A percentile compares a stretch with the other conserved stretches of the same genome.
Conservation (phyloP, 228 moss, liverwort and hornwort species). For the Sphagnum fallax region DNA sequence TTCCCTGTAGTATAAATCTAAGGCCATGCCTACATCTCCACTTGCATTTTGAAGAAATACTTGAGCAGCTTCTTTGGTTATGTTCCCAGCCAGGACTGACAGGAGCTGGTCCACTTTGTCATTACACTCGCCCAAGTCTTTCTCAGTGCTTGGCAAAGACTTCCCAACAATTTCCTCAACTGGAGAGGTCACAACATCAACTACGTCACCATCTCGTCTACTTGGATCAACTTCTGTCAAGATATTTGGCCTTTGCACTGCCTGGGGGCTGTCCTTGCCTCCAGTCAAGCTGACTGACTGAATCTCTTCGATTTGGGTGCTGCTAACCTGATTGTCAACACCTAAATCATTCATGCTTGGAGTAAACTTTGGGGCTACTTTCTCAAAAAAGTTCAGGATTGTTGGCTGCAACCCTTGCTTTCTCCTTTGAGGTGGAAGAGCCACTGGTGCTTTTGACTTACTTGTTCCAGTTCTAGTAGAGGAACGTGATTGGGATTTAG, state of each 20-base stretch:
- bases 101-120: conserved; percentile 71
- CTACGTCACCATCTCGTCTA: not conserved
- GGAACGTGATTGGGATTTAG: conserved; percentile 15
- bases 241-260: not conserved
- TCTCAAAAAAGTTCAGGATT: conserved; percentile 72
- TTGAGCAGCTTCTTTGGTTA: conserved; percentile 43
- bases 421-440: conserved; percentile 25
- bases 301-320: not conserved
- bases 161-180: conserved; percentile 6
- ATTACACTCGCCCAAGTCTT: conserved; percentile 24
- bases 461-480: conserved; percentile 29
- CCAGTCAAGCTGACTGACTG: not conserved
- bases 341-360: conserved; percentile 4
- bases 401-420: conserved; percentile 59
- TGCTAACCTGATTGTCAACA: conserved; percentile 9
- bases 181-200: too few relatives aligned
- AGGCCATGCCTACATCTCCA: conserved; percentile 64
- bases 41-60: conserved; percentile 41
- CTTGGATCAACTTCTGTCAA: not conserved
- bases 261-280: not conserved
- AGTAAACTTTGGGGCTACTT: conserved; percentile 15
- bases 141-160: conserved; percentile 2
- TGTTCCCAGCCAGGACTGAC: conserved; percentile 52
- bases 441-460: conserved; percentile 28
- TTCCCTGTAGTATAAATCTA: conserved; percentile 56